These are phyloP conservation scores for Coniochaeta hoffmannii DNA, from an alignment of 2,329 filamentous ascomycete genomes.

Conservation along the genomic window DNA sequence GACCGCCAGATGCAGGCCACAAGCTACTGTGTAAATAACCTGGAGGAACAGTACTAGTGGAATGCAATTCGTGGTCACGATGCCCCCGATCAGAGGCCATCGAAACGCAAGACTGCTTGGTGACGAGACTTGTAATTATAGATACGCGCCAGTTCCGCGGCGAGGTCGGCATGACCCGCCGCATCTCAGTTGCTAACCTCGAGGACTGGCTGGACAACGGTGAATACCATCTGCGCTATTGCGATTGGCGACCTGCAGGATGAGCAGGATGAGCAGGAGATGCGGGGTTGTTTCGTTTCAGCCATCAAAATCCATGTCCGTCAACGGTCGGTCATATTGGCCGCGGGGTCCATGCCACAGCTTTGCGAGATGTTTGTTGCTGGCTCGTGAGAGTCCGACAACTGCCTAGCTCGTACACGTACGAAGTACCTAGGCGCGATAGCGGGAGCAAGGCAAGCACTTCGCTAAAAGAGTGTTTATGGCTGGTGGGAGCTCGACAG, in stretches of 20 bases:
- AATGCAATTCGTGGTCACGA: neutral
- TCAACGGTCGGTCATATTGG: neutral
- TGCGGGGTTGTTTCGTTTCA: conserved; percentile 4
- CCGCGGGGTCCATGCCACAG: neutral
- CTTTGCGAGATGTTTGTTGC: neutral
- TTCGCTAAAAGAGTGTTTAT: too few relatives aligned
- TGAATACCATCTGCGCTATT: neutral
- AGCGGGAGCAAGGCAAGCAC: too few relatives aligned
- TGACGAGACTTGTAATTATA: neutral
- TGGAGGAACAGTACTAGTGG: neutral
- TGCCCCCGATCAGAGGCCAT: neutral
- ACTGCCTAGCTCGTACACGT: too few relatives aligned
- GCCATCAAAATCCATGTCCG: neutral
- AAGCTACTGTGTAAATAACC: neutral
- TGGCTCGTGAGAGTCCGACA: neutral
- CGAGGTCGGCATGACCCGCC: neutral
- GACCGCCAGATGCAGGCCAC: neutral
- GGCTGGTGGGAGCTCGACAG: neutral
- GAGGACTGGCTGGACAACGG: neutral
- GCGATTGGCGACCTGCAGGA: neutral
- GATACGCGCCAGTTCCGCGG: neutral
- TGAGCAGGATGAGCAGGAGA: neutral
- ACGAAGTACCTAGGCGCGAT: too few relatives aligned
- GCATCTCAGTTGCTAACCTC: neutral
- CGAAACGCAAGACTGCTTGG: neutral